Evolutionary conservation across 192 early-diverging fungal species (phyloP), one percentile per base, ranked within the genome.

Genomic region (Backusella psychrophila): DNA sequence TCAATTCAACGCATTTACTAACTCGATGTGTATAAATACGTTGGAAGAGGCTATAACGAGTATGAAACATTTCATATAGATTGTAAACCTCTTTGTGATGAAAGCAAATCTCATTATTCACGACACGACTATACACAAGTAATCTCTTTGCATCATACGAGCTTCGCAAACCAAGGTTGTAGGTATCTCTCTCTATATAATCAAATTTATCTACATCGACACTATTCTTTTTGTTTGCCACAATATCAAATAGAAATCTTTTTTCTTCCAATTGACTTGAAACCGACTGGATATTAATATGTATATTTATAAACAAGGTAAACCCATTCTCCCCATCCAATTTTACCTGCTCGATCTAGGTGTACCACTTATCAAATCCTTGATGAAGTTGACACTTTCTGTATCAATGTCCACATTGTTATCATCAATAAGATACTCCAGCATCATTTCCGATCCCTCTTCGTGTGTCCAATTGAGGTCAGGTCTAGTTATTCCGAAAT

Each of bases 181-280:
- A 90, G 74, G 93, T 95, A 84, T 93, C 93, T 17, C 93, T 82
- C 80, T 92, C 87, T 26, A 93, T 80, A 71, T 92, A 94, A 79
- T 92, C 91, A 72, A 97, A 96, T 82, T 97, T 97, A 82, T 99
- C 97, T 6, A 98, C 96, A 77, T 99, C 97, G 19, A 99, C 85
- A 29, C 91, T 91, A 79, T 96, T 99, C 39, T 93, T 87, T 80
- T 97, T 93, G 88, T 99, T 99, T 53, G 96, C 93, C 0, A 99
- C 96, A 78, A 99, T 97, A 78, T 99, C 96, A 87, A 96, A 99
- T 65, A 99, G 74, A 77, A 95, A 99, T 67, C 77, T 85, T 65
- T 87, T 85, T 66, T 88, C 88, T 38, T 76, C 83, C 21, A 29
- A 66, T 36, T 80, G 79, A 11, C 80, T 81, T 15, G 33, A 26